These are phyloP conservation scores for Ochromonas danica DNA, from an alignment of 108 stramenopile species.

Conservation along the genomic window DNA sequence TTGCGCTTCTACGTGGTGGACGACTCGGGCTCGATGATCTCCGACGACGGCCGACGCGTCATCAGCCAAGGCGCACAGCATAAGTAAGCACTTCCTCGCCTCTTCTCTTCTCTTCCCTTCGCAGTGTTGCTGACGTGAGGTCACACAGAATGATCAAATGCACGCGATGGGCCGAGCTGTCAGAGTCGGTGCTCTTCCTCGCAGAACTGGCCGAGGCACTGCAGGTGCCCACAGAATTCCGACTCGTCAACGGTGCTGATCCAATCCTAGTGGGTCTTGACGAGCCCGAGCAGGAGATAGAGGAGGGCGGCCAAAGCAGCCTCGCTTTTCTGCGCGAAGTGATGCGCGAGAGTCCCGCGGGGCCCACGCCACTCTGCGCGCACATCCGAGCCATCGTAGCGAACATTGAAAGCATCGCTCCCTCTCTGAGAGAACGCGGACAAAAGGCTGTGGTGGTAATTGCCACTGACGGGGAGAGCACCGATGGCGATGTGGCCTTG, in stretches of 20 bases:
- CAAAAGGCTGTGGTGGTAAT: slow-evolving; percentile 32
- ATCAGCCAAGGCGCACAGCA: not conserved
- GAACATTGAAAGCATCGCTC: not conserved
- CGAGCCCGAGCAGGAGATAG: not conserved
- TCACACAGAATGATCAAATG: slow-evolving; percentile 22
- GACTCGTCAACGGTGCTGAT: slow-evolving; percentile 34
- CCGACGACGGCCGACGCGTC: slow-evolving; percentile 5
- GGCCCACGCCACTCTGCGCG: slow-evolving; percentile 7
- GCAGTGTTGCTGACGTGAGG: not conserved
- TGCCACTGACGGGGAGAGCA: slow-evolving; percentile 25
- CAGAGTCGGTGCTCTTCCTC: slow-evolving; percentile 1
- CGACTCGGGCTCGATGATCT: slow-evolving; percentile 34
- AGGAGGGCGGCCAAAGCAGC: too few relatives aligned
- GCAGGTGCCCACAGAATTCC: not conserved
- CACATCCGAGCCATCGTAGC: slow-evolving; percentile 16
- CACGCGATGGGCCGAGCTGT: slow-evolving; percentile 19
- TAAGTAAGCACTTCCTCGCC: not conserved
- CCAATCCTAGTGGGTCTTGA: slow-evolving; percentile 4
- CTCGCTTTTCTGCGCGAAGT: slow-evolving; percentile 7
- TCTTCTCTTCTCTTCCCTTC: not conserved
- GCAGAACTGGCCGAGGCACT: slow-evolving; percentile 20
- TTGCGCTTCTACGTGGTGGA: slow-evolving; percentile 26
- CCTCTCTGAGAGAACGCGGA: not conserved
- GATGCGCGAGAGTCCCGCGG: slow-evolving; percentile 24
- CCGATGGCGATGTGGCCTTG: slow-evolving; percentile 12